Conservation (phyloP, 768 basidiomycete species). For the Tubosaeta brunneosetosa region DNA sequence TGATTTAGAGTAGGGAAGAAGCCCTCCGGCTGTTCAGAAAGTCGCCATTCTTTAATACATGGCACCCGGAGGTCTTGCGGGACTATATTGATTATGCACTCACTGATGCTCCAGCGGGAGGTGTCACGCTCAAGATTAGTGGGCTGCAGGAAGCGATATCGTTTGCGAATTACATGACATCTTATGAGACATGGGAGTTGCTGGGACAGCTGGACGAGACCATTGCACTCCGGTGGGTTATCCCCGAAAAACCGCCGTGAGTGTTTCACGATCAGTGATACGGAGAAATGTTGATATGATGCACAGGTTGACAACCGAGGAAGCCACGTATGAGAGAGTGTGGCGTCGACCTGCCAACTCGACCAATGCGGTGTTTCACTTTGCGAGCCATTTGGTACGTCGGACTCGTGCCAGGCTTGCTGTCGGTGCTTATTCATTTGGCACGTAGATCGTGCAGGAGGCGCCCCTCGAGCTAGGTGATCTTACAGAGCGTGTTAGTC, state of each 20-base stretch:
- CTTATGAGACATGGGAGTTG: constrained; percentile 26
- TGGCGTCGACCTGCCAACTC: constrained; percentile 30
- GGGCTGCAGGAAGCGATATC: constrained; percentile 59
- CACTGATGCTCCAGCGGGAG: constrained; percentile 29
- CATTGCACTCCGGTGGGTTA: constrained; percentile 28
- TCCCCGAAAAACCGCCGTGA: constrained; percentile 23
- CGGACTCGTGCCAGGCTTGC: background rate
- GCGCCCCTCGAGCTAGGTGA: constrained; percentile 29
- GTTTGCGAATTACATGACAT: constrained; percentile 43
- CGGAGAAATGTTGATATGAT: background rate
- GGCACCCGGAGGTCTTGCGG: constrained; percentile 61
- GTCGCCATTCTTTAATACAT: constrained; percentile 63
- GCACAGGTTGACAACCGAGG: constrained; percentile 12
- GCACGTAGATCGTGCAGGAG: constrained; percentile 25
- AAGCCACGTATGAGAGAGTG: constrained; percentile 17
- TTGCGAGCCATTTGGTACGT: constrained; percentile 28
- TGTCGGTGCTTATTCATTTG: background rate
- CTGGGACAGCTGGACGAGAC: constrained; percentile 22
- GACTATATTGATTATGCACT: constrained; percentile 60
- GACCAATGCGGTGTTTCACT: constrained; percentile 26
- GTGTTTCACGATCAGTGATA: background rate
- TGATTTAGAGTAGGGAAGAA: constrained; percentile 44
- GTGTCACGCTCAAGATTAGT: constrained; percentile 60
- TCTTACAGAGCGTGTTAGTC: background rate
- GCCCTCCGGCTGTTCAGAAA: constrained; percentile 46